Evolutionary conservation across 805 yeast genomes (phyloP), one percentile per base, ranked within the genome.

Genomic region (Candida suzukii): DNA sequence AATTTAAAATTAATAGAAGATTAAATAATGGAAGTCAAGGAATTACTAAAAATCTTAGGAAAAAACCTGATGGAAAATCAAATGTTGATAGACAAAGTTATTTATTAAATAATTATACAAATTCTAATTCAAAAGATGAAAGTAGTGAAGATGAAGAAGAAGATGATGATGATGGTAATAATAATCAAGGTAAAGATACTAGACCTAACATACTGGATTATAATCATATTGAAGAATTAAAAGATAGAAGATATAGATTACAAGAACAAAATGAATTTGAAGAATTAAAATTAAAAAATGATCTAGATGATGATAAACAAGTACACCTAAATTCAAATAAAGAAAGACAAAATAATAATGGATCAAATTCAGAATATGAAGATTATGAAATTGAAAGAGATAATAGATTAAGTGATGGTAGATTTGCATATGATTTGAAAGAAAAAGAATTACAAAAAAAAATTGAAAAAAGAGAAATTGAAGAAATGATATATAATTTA

Each of bases 401-500:
- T 37, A 53, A 53, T 19, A 43, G 46, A 7, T 38, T 57, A 3
- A 49, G 45, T 6, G 62, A 58, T 39, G 58, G 54, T 27, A 43
- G 57, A 42, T 43, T 64, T 22, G 57, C 67, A 2, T 40, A 64
- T 16, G 51, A 59, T 0, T 48, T 51, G 10, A 51, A 47, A 12
- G 67, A 64, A 41, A 28, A 41, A 14, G 42, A 44, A 3, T 35
- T 59, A 8, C 66, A 60, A 37, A 43, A 48, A 34, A 43, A 51
- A 35, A 35, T 58, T 30, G 41, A 51, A 6, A 51, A 56, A 9
- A 51, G 54, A 46, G 64, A 60, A 25, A 64, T 65, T 21, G 61
- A 63, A 32, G 63, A 61, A 27, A 63, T 67, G 0, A 35, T 64
- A 6, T 58, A 57, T 29, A 62, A 61, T 14, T 56, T 54, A 7